phyloP scores from a whole-genome alignment of 805 yeast species.

The Pichia insulana region DNA sequence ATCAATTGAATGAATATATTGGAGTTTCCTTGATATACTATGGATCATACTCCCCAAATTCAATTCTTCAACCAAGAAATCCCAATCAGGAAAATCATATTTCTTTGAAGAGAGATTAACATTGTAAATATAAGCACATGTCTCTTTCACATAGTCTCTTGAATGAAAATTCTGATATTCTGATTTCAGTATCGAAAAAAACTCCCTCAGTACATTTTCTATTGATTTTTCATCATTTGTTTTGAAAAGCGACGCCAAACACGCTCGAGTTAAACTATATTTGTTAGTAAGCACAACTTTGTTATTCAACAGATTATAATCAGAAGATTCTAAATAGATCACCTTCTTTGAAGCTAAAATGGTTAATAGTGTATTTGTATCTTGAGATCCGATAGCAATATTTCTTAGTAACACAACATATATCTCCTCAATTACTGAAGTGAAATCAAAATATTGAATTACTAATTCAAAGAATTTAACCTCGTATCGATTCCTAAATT shows the following conservation, averaged over 20 bases:
- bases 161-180: slow-evolving; percentile 4
- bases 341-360: too few relatives aligned
- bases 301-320: too few relatives aligned
- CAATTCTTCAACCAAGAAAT: slow-evolving; percentile 9
- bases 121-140: slow-evolving; percentile 20
- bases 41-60: slow-evolving; percentile 9
- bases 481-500: slow-evolving; percentile 16
- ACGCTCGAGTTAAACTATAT: slow-evolving; percentile 1
- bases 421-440: slow-evolving; percentile 1
- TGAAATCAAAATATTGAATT: slow-evolving; percentile 1
- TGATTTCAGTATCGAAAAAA: neutral
- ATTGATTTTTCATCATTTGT: neutral
- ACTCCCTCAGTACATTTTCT: slow-evolving; percentile 1
- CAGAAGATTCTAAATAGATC: too few relatives aligned
- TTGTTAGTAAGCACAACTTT: neutral
- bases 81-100: slow-evolving; percentile 17
- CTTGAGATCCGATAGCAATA: slow-evolving; percentile 2
- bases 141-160: slow-evolving; percentile 14
- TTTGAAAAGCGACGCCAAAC: slow-evolving; percentile 5
- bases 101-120: slow-evolving; percentile 12
- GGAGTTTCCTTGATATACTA: slow-evolving; percentile 19
- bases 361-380: slow-evolving; percentile 1
- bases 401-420: slow-evolving; percentile 7
- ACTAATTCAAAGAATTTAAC: slow-evolving; percentile 16
- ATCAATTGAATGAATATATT: slow-evolving; percentile 15